Conservation (phyloP, 331 rosid species). For the Erythrophleum ivorense region DNA sequence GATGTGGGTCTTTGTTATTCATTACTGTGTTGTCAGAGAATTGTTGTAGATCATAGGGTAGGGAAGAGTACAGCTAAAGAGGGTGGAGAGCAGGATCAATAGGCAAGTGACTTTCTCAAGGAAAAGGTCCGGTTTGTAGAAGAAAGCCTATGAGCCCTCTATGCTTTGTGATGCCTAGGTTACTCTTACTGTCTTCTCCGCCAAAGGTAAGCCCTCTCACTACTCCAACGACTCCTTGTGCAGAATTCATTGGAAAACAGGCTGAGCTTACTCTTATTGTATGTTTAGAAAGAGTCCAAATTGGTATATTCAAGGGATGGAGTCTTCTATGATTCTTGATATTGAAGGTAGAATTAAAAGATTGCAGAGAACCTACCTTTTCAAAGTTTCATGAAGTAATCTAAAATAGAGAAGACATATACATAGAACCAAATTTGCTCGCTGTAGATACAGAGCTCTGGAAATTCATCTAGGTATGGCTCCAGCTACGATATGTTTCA, state of each 20-base stretch:
- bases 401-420: background rate
- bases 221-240: background rate
- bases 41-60: too few species aligned
- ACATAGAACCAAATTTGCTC: background rate
- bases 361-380: background rate
- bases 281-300: conserved; percentile 32
- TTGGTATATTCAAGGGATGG: conserved; percentile 32
- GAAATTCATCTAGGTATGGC: conserved; percentile 12
- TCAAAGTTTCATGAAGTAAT: conserved; percentile 15
- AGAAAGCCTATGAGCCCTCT: too few species aligned
- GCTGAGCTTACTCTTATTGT: background rate
- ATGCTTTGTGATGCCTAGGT: too few species aligned
- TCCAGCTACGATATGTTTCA: conserved; percentile 19
- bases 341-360: conserved; percentile 1
- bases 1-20: too few species aligned
- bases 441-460: background rate
- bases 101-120: too few species aligned
- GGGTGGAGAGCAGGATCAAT: too few species aligned
- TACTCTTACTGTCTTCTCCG: too few species aligned
- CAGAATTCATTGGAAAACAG: conserved; percentile 41
- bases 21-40: too few species aligned
- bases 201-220: too few species aligned
- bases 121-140: too few species aligned
- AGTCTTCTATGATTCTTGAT: conserved; percentile 38
- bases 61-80: too few species aligned